Conservation (phyloP, 176 grass and related monocot genomes). For the Secale cereale region DNA sequence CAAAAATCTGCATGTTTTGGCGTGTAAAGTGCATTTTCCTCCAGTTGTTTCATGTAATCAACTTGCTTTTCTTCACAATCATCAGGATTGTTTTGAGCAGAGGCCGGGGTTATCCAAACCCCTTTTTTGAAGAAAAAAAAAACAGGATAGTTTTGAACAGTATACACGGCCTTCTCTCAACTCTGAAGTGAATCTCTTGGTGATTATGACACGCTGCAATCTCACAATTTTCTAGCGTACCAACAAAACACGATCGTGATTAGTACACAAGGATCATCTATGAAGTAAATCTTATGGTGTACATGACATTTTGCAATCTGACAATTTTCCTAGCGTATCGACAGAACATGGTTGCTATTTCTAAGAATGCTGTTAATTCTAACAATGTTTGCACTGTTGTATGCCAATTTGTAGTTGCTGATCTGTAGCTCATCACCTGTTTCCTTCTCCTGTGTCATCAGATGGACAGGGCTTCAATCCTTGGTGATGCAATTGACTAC, state of each 20-base stretch:
- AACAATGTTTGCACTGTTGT: neutral
- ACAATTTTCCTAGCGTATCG: neutral
- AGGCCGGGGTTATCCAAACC: no score
- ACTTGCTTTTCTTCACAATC: neutral
- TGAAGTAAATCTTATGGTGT: neutral
- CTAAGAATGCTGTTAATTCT: neutral
- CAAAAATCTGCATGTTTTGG: neutral
- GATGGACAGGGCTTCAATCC: slow-evolving; percentile 82
- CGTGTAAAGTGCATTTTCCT: neutral
- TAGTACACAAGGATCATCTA: neutral
- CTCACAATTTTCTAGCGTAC: neutral
- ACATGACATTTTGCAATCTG: neutral
- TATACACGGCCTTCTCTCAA: neutral
- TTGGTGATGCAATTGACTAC: slow-evolving; percentile 82
- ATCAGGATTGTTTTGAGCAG: slow-evolving; percentile 21
- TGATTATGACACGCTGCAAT: neutral
- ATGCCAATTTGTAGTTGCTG: neutral
- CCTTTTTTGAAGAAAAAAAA: no score
- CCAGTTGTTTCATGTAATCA: neutral
- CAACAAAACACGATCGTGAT: no score
- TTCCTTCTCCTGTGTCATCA: slow-evolving; percentile 41
- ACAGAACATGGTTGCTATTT: no score
- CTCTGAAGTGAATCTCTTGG: neutral
- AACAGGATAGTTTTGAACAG: slow-evolving; percentile 18
- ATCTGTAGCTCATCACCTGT: neutral